Evolutionary conservation across 2,329 filamentous ascomycete genomes (phyloP), one percentile per base, ranked within the genome.

Genomic region (Ramichloridium luteum): DNA sequence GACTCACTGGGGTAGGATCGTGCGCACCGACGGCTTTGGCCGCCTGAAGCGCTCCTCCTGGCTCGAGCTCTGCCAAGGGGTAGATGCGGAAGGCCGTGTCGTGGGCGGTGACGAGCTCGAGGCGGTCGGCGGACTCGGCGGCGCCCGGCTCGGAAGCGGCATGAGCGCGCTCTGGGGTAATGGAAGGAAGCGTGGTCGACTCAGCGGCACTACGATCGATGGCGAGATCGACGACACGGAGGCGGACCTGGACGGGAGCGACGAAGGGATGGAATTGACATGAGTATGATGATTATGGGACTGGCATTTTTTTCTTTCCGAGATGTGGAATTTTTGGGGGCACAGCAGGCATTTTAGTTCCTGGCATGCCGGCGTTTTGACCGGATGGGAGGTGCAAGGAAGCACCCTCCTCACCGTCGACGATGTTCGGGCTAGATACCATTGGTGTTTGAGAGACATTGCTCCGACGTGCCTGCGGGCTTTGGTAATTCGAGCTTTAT

Each of bases 1-100:
- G 57, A 80, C 79, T 23, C 83, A 96, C 56, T 98, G 90, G 85
- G 90, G 90, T 32, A 77, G 90, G 28, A 74, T 98, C 16, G 90
- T 96, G 13, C 77, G 90, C 12, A 94, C 86, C 0, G 70, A 78
- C 18, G 86, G 82, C 1, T 98, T 96, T 62, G 68, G 85, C 37
- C 77, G 73, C 30, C 66, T 98, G 20, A 83, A 79, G 34, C 77
- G 82, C 33, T 65, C 71, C 31, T 81, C 83, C 13, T 67, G 98
- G 35, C 80, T 96, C 34, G 88, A 94, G 50, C 70, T 98, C 6
- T 93, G 83, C 33, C 84, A 93, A 56, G 86, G 93, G 53, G 81
- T 93, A 26, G 85, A 94, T 56, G 80, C 77, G 48, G 90, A 96
- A 50, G 85, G 86, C n/a, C 72, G 88, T 15, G 79, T 98, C 5